Conservation (phyloP, 345 rosid species). For the Populus tremula region DNA sequence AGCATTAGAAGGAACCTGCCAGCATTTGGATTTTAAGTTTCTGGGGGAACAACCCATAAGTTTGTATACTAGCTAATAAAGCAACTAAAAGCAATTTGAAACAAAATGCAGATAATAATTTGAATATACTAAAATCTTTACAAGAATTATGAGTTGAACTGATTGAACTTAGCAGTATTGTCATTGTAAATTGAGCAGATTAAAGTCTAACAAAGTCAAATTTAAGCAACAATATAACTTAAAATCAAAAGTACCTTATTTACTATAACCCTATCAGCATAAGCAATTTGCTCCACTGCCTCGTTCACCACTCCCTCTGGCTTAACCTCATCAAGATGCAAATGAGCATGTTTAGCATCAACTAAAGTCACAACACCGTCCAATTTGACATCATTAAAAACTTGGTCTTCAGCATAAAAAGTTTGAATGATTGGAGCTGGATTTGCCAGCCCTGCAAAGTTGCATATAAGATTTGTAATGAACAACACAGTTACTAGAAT, state of each 20-base stretch:
- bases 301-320: slow-evolving; percentile 92
- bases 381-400: slow-evolving; percentile 85
- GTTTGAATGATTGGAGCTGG: slow-evolving; percentile 99
- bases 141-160: not conserved
- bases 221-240: not conserved
- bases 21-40: not conserved
- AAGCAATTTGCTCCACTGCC: slow-evolving; percentile 96
- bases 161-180: not conserved
- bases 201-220: not conserved
- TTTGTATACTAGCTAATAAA: not conserved
- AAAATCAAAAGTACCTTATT: slow-evolving; percentile 55
- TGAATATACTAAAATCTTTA: not conserved
- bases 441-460: slow-evolving; percentile 75
- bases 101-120: not conserved
- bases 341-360: slow-evolving; percentile 87
- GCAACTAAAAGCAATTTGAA: not conserved
- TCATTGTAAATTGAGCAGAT: not conserved
- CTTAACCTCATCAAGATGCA: slow-evolving; percentile 83
- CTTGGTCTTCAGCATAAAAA: slow-evolving; percentile 80
- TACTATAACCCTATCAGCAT: slow-evolving; percentile 85
- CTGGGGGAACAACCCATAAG: not conserved
- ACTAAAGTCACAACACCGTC: slow-evolving; percentile 94
- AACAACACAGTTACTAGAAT: not conserved
- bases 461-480: not conserved
- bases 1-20: not conserved